These are phyloP conservation scores for Aureobasidium zeae DNA, from an alignment of 2,329 filamentous ascomycete species.

Conservation along the genomic window DNA sequence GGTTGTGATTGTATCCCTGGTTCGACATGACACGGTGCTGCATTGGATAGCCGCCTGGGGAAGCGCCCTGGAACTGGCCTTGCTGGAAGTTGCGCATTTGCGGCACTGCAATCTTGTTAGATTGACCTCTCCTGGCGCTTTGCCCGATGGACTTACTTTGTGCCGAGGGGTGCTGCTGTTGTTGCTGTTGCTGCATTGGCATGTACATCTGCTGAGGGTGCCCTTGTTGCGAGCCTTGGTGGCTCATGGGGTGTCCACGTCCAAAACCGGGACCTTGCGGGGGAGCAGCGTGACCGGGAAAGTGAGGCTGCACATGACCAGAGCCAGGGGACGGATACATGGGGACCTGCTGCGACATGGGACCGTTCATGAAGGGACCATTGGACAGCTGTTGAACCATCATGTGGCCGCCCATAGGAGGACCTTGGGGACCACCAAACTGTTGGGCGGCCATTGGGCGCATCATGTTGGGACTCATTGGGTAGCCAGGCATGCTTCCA, in stretches of 20 bases:
- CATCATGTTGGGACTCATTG: constrained; percentile 58
- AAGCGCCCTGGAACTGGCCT: constrained; percentile 15
- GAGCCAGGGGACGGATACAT: constrained; percentile 64
- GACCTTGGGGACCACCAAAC: constrained; percentile 61
- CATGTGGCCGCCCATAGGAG: constrained; percentile 62
- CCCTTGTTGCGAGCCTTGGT: constrained; percentile 87
- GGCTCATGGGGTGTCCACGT: constrained; percentile 91
- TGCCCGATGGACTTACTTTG: constrained; percentile 11
- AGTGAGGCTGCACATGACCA: constrained; percentile 59
- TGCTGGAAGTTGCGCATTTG: constrained; percentile 17
- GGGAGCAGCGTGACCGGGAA: constrained; percentile 33
- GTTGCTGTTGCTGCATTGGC: constrained; percentile 42
- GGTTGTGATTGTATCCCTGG: constrained; percentile 21
- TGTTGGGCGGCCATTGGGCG: constrained; percentile 66
- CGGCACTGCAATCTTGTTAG: constrained; percentile 17
- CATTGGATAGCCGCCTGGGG: constrained; percentile 18
- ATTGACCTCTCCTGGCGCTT: neutral
- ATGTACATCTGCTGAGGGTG: constrained; percentile 59
- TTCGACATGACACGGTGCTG: constrained; percentile 25
- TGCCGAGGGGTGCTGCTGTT: constrained; percentile 18
- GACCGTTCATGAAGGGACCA: constrained; percentile 61
- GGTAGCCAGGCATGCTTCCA: constrained; percentile 64
- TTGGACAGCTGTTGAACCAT: constrained; percentile 69
- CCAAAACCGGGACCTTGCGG: constrained; percentile 51
- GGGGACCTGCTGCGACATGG: constrained; percentile 61